A percentile compares a stretch with the other conserved stretches of the same genome.
phyloP scores from a whole-genome alignment of 176 grass and related monocot genomes.

The Saccharum spontaneum region DNA sequence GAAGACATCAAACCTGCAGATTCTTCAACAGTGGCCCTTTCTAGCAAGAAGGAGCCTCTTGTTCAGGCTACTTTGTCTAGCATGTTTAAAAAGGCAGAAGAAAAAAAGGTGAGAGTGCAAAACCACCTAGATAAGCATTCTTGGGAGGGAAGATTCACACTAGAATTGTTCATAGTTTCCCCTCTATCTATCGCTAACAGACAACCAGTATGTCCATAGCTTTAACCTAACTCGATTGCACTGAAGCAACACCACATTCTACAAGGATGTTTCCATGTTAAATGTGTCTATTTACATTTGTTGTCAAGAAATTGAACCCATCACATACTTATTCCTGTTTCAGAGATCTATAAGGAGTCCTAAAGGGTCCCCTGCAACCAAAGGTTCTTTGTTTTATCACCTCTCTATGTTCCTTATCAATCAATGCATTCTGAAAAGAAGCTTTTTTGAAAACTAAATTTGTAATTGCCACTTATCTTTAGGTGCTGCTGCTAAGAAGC shows the following conservation, averaged over 20 bases:
- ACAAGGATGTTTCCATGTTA: neutral
- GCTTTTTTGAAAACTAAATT: neutral
- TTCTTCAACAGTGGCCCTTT: constrained; percentile 28
- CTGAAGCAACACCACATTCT: neutral
- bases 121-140: constrained; percentile 14
- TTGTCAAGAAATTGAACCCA: constrained; percentile 15
- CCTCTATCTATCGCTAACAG: neutral
- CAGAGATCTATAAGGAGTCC: constrained; percentile 48
- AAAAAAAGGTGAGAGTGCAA: constrained; percentile 55
- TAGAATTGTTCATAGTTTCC: neutral
- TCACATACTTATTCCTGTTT: constrained; percentile 29
- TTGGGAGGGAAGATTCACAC: neutral
- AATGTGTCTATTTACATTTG: neutral
- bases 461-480: constrained; percentile 21
- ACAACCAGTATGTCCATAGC: neutral
- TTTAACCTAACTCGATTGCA: neutral
- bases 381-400: constrained; percentile 39
- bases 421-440: neutral
- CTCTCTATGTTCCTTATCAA: neutral
- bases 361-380: constrained; percentile 55
- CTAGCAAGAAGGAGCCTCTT: constrained; percentile 56
- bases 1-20: constrained; percentile 42
- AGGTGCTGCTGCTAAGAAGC: constrained; percentile 59
- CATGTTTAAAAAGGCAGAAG: constrained; percentile 68
- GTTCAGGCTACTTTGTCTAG: constrained; percentile 86